Conservation (phyloP, 2,329 filamentous ascomycete genomes). For the Ciborinia camelliae region DNA sequence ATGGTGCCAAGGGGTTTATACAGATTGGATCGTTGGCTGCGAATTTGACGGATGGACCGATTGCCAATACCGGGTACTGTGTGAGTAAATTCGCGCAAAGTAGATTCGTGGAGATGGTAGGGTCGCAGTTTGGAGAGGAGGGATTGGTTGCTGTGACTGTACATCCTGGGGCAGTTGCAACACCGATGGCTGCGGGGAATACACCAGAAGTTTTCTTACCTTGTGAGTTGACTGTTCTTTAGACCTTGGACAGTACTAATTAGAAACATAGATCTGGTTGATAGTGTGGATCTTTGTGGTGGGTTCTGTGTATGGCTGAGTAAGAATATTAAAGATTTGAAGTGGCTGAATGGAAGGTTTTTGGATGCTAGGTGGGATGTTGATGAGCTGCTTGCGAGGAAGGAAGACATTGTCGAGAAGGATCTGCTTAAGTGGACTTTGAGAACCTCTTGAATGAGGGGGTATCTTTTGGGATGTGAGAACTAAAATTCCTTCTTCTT, state of each 20-base stretch:
- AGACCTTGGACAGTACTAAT: not conserved
- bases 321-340: conserved; percentile 12
- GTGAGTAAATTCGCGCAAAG: conserved; percentile 20
- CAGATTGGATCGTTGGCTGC: conserved; percentile 13
- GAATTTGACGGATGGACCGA: conserved; percentile 1
- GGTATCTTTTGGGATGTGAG: not conserved
- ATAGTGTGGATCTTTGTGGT: conserved; percentile 18
- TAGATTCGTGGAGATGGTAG: conserved; percentile 16
- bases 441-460: not conserved
- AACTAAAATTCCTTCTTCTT: too few species aligned
- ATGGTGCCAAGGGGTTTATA: conserved; percentile 6
- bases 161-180: conserved; percentile 17
- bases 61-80: conserved; percentile 19
- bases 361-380: conserved; percentile 18
- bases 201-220: conserved; percentile 15
- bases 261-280: conserved; percentile 6
- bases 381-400: conserved; percentile 9
- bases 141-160: conserved; percentile 13
- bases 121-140: not conserved
- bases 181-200: conserved; percentile 6
- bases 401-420: conserved; percentile 11
- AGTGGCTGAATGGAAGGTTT: conserved; percentile 20
- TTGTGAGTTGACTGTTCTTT: conserved; percentile 6
- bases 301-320: conserved; percentile 18
- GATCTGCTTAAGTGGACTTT: conserved; percentile 18